phyloP scores from a whole-genome alignment of 2,329 filamentous ascomycete genomes.

The Cladophialophora exuberans region DNA sequence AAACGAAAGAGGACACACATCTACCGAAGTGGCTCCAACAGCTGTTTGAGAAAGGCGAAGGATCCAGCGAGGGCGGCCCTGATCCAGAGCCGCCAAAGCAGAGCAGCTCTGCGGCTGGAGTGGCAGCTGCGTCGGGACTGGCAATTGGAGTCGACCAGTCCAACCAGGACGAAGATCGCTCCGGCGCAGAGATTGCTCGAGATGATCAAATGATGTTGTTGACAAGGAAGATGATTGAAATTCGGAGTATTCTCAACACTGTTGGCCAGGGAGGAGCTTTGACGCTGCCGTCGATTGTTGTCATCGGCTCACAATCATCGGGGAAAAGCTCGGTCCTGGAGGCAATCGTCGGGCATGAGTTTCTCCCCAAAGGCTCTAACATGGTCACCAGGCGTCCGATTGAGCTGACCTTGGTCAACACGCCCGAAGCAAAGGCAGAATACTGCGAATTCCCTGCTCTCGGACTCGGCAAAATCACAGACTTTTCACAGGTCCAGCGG shows the following conservation, averaged over 20 bases:
- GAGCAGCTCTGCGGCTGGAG: slow-evolving; percentile 61
- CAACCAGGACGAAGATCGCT: slow-evolving; percentile 63
- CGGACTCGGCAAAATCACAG: slow-evolving; percentile 83
- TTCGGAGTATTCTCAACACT: slow-evolving; percentile 84
- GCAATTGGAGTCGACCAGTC: slow-evolving; percentile 78
- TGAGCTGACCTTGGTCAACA: slow-evolving; percentile 94
- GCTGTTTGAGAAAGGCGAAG: slow-evolving; percentile 62
- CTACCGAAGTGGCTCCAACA: slow-evolving; percentile 79
- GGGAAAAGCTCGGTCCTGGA: slow-evolving; percentile 97
- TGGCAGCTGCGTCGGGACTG: slow-evolving; percentile 70
- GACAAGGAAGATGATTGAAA: slow-evolving; percentile 99
- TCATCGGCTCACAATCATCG: slow-evolving; percentile 97
- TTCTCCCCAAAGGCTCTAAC: slow-evolving; percentile 95
- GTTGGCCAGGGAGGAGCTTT: slow-evolving; percentile 89
- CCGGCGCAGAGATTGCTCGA: slow-evolving; percentile 68
- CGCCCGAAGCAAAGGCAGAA: slow-evolving; percentile 80
- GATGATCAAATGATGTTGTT: slow-evolving; percentile 99
- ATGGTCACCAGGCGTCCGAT: slow-evolving; percentile 98
- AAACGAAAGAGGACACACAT: slow-evolving; percentile 76
- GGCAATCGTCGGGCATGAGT: slow-evolving; percentile 96
- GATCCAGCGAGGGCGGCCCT: slow-evolving; percentile 49
- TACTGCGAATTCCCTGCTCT: slow-evolving; percentile 97
- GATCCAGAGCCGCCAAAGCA: slow-evolving; percentile 38
- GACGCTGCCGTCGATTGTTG: slow-evolving; percentile 94
- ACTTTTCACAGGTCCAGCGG: slow-evolving; percentile 89